Conservation (phyloP, 2,329 filamentous ascomycete genomes). For the Pseudogymnoascus sp. region DNA sequence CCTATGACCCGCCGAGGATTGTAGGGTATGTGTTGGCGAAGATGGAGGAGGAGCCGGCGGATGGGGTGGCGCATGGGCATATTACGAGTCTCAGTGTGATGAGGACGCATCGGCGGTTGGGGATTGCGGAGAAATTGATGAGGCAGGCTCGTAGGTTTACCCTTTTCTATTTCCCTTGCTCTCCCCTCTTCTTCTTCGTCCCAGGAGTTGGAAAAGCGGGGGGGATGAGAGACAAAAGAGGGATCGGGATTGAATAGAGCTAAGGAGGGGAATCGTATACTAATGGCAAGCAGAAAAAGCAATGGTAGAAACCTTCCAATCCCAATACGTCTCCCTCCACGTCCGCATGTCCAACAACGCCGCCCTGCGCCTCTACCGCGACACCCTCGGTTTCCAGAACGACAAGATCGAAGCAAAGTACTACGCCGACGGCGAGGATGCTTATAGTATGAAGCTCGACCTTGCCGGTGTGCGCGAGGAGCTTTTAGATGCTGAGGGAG, state of each 20-base stretch:
- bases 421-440: slow-evolving; percentile 97
- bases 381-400: slow-evolving; percentile 81
- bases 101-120: slow-evolving; percentile 84
- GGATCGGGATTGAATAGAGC: no score
- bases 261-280: no score
- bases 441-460: slow-evolving; percentile 87
- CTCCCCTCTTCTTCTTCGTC: no score
- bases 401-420: slow-evolving; percentile 84
- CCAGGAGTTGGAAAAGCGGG: no score
- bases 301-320: slow-evolving; percentile 92
- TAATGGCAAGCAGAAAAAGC: no score
- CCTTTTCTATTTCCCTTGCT: no score
- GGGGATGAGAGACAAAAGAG: no score
- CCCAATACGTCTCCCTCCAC: slow-evolving; percentile 89
- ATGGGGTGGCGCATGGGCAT: slow-evolving; percentile 88
- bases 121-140: slow-evolving; percentile 97
- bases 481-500: slow-evolving; percentile 36
- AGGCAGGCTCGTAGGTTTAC: slow-evolving; percentile 73
- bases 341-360: slow-evolving; percentile 91
- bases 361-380: slow-evolving; percentile 83
- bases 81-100: slow-evolving; percentile 94
- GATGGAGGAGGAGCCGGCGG: slow-evolving; percentile 96
- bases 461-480: slow-evolving; percentile 51
- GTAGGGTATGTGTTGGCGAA: slow-evolving; percentile 99
- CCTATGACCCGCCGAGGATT: slow-evolving; percentile 90